phyloP scores from a whole-genome alignment of 441 rosid species.

The Gossypium armourianum region DNA sequence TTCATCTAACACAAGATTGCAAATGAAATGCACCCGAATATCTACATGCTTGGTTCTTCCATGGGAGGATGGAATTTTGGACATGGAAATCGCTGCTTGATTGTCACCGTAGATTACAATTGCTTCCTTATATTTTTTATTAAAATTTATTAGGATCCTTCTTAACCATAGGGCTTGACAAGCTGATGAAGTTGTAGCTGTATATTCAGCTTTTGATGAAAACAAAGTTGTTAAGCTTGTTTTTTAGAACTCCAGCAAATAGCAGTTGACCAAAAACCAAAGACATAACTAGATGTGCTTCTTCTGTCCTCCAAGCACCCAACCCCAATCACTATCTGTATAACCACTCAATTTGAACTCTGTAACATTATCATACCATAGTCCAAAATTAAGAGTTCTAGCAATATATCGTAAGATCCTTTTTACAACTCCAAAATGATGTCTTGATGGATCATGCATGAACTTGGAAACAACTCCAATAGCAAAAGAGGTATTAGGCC shows the following conservation, averaged over 20 bases:
- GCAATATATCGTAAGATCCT: background rate
- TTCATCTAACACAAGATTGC: background rate
- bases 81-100: background rate
- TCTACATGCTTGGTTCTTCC: background rate
- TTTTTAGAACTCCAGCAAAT: background rate
- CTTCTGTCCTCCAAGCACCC: no score
- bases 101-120: background rate
- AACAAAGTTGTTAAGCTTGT: background rate
- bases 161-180: background rate
- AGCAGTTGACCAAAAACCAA: background rate
- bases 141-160: background rate
- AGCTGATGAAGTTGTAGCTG: background rate
- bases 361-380: background rate
- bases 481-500: background rate
- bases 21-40: background rate
- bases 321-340: no score
- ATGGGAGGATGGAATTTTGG: background rate
- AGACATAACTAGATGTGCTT: background rate
- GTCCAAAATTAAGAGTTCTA: background rate
- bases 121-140: background rate
- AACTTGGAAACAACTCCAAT: slow-evolving; percentile 11
- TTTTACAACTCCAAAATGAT: slow-evolving; percentile 9
- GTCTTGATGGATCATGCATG: slow-evolving; percentile 8
- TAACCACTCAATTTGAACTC: background rate
- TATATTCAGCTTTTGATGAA: background rate